Evolutionary conservation across 2,329 filamentous ascomycete genomes (phyloP), one percentile per base, ranked within the genome.

Genomic region (Albifimbria verrucaria): DNA sequence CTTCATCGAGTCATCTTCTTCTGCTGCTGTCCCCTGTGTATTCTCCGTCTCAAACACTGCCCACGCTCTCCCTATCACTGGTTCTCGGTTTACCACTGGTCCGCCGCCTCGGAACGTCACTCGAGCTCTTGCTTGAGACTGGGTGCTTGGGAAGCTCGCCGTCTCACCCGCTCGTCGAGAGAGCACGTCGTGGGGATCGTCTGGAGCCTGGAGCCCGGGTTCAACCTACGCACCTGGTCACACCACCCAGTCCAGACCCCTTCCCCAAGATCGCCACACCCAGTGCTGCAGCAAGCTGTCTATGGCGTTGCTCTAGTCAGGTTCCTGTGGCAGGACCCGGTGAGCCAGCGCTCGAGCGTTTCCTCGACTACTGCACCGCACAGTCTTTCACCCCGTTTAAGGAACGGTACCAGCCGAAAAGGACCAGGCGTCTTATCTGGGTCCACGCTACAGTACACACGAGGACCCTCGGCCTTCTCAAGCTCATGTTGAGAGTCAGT

Each of bases 291-390:
- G 42, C 50, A 52, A 54, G 52, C 50, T 46, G 52, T 44, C 45
- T 54, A 36, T 51, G 39, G 32, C 55, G 23, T 41, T 48, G 52
- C 54, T 57, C 54, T 57, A 55, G 55, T 53, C 57, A 39, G 32
- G 52, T 48, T 55, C 56, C 52, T 59, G 57, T 57, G 55, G 48
- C 52, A 55, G 50, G 57, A 54, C 49, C 59, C 52, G 51, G 55
- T 47, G 42, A 36, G 49, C 43, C 49, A 41, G 50, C 28, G 59
- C 59, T 55, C 57, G 53, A 58, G 59, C 57, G 59, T 48, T 50
- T 28, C 54, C 52, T 28, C 46, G 45, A 36, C 25, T n/a, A 52
- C 45, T 49, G 50, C 39, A 51, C 43, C 21, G 45, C 48, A 46
- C 36, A 49, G 50, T 47, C 48, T 52, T n/a, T 39, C 32, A 39